A percentile compares a stretch with the other conserved stretches of the same genome.
Evolutionary conservation across 2,329 filamentous ascomycete species (phyloP).

Genomic region (Claviceps maximensis): DNA sequence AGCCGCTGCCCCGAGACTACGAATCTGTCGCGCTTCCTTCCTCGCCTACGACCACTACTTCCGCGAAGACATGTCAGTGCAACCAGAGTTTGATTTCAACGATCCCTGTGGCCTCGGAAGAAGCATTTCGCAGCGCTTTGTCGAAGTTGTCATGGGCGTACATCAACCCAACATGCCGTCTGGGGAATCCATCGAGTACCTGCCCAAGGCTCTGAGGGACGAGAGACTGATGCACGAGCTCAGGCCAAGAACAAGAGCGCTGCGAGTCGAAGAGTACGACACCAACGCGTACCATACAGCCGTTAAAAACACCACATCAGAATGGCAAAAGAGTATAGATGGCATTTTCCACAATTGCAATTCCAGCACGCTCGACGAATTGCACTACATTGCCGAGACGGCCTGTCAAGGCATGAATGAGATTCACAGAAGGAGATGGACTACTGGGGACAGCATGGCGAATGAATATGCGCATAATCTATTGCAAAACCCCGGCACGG

Average conservation of each 20-base stretch:
- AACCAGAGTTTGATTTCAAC: slow-evolving; percentile 23
- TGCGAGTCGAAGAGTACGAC: slow-evolving; percentile 21
- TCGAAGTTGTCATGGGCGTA: slow-evolving; percentile 30
- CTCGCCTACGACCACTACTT: slow-evolving; percentile 31
- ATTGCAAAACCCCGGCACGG: slow-evolving; percentile 6
- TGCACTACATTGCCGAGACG: slow-evolving; percentile 31
- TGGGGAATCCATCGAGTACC: slow-evolving; percentile 22
- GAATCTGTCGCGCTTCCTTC: slow-evolving; percentile 29
- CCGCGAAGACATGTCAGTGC: slow-evolving; percentile 15
- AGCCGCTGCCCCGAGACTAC: slow-evolving; percentile 20
- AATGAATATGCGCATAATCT: slow-evolving; percentile 20
- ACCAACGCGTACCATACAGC: slow-evolving; percentile 23
- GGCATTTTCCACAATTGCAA: slow-evolving; percentile 31
- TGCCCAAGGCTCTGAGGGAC: slow-evolving; percentile 15
- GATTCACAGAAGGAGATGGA: slow-evolving; percentile 23
- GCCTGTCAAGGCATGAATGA: slow-evolving; percentile 30
- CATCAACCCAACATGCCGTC: slow-evolving; percentile 22
- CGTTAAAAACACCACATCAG: slow-evolving; percentile 27
- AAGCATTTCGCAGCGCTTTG: slow-evolving; percentile 31
- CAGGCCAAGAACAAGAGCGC: slow-evolving; percentile 12
- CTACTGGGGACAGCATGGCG: slow-evolving; percentile 16
- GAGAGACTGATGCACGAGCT: slow-evolving; percentile 15
- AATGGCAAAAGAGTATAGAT: slow-evolving; percentile 30
- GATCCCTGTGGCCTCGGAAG: slow-evolving; percentile 29
- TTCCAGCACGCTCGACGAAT: slow-evolving; percentile 27